These are phyloP conservation scores for Globisporangium paddicum DNA, from an alignment of 352 stramenopile species.

Conservation along the genomic window DNA sequence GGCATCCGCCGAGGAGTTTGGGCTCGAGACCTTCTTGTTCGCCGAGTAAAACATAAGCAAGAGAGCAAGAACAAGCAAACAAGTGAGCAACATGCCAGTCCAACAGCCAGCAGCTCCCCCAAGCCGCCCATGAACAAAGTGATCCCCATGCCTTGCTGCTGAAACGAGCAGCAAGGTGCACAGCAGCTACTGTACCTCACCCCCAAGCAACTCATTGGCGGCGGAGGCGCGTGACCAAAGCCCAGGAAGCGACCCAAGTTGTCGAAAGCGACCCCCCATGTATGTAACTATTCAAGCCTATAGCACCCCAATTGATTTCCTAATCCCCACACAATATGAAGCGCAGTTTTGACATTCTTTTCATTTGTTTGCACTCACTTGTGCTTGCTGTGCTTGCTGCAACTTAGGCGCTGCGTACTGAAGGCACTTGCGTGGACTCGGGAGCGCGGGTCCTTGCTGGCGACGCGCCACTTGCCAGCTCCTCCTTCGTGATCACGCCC, in stretches of 20 bases:
- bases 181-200: slow-evolving; percentile 14
- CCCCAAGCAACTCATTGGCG: background rate
- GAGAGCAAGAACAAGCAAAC: slow-evolving; percentile 9
- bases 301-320: background rate
- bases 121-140: background rate
- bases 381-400: no score
- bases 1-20: slow-evolving; percentile 54
- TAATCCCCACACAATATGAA: slow-evolving; percentile 4
- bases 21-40: slow-evolving; percentile 64
- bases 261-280: slow-evolving; percentile 2
- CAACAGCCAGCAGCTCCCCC: background rate
- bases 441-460: background rate
- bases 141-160: background rate
- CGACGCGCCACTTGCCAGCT: background rate
- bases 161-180: slow-evolving; percentile 2
- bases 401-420: slow-evolving; percentile 3
- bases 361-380: background rate
- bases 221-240: background rate
- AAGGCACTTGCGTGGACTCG: background rate
- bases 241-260: background rate
- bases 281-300: background rate
- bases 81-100: slow-evolving; percentile 1
- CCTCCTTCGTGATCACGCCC: slow-evolving; percentile 27
- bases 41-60: slow-evolving; percentile 63
- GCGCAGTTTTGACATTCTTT: slow-evolving; percentile 6